Evolutionary conservation across 257 asterid species (phyloP), one percentile per base, ranked within the genome.

Genomic region (Penstemon davidsonii): DNA sequence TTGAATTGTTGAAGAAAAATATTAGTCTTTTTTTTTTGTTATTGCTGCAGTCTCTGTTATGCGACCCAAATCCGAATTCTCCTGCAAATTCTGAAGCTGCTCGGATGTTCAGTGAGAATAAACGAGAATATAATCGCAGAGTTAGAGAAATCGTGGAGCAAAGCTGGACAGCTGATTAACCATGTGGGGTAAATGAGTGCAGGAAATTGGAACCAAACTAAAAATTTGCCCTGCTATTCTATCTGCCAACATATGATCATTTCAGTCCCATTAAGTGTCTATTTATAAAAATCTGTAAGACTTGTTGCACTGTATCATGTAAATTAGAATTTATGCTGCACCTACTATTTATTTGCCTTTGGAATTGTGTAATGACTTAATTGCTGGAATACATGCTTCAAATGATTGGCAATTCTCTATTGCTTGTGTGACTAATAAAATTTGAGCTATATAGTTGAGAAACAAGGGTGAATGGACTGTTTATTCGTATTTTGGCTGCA

Each of bases 71-170:
- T 66, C 96, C 97, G 0, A 90, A 90, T 80, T 88, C 96, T 44
- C 96, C 97, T 0, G 96, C 95, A 25, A 90, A 90, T 71, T 88
- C 95, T 9, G 96, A 88, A 81, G 97, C 96, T 42, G 97, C 97
- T 59, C 86, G 96, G 56, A 49, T 90, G 87, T 90, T 83, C 82
- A 87, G 93, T 59, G 91, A 85, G 82, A 89, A 81, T 40, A 87
- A 87, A 82, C 80, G 95, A 8, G 96, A 89, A 12, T 89, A 89
- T 72, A 87, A 87, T 72, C 87, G 96, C 68, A 83, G 81, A 80
- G 92, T 88, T 57, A 80, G 87, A 81, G 95, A 86, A 70, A 67
- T 84, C 40, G 97, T 88, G 76, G 96, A 86, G 83, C 96, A 86
- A 78, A 90, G 97, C 86, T 90, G 95, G 96, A 85, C 92, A 3